phyloP scores from a whole-genome alignment of 1,284 basidiomycete species.

The Ustilago esculenta region DNA sequence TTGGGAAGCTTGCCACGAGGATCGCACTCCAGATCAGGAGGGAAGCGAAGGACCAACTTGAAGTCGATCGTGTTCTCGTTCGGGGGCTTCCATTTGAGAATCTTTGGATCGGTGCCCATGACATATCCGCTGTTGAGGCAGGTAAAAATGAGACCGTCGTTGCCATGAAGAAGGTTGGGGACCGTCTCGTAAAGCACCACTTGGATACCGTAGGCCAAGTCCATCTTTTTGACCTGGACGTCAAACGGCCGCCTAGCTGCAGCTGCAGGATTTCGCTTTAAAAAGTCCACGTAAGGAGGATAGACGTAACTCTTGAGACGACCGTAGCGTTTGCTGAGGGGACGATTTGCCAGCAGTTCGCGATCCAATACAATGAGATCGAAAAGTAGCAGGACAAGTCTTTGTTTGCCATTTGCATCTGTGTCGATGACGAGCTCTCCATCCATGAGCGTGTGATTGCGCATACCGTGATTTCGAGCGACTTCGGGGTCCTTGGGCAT shows the following conservation, averaged over 20 bases:
- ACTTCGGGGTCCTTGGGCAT: constrained; percentile 27
- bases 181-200: constrained; percentile 86
- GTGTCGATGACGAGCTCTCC: constrained; percentile 94
- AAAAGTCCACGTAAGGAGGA: constrained; percentile 79
- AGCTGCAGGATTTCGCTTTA: constrained; percentile 76
- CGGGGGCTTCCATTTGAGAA: constrained; percentile 97
- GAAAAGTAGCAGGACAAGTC: constrained; percentile 84
- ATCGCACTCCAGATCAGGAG: constrained; percentile 70
- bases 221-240: constrained; percentile 84
- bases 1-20: constrained; percentile 73
- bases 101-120: constrained; percentile 88
- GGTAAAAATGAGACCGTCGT: constrained; percentile 97
- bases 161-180: constrained; percentile 88
- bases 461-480: constrained; percentile 60
- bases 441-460: constrained; percentile 83
- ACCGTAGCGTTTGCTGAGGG: constrained; percentile 87
- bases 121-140: constrained; percentile 84
- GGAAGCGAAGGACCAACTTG: constrained; percentile 90
- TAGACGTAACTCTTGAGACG: constrained; percentile 84
- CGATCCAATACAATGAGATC: constrained; percentile 90
- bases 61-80: constrained; percentile 98
- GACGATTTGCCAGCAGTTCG: constrained; percentile 83
- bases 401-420: constrained; percentile 71
- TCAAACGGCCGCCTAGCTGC: constrained; percentile 80
- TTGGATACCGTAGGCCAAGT: constrained; percentile 85